Percentiles rank a stretch among this genome's conserved stretches.
Evolutionary conservation across 2,329 filamentous ascomycete species (phyloP).

Genomic region (Diaporthe aspalathi): DNA sequence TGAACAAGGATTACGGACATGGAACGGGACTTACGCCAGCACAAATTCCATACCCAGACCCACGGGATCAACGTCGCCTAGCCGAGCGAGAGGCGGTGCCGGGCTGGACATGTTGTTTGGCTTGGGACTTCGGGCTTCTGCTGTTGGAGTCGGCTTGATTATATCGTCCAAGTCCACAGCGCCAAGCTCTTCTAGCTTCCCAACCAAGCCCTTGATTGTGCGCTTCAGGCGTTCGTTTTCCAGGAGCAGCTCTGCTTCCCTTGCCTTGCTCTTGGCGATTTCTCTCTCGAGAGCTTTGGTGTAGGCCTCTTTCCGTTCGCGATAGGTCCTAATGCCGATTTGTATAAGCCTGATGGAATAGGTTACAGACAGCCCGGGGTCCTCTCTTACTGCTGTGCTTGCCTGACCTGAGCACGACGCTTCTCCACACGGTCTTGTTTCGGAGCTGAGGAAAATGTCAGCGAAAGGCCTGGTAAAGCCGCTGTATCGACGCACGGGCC

Average conservation of each 20-base stretch:
- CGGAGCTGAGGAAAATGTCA: conserved; percentile 38
- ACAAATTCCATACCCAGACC: conserved; percentile 50
- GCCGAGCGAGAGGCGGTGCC: background rate
- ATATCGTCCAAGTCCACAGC: conserved; percentile 32
- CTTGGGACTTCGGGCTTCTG: background rate
- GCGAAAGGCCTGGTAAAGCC: background rate
- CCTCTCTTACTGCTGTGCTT: conserved; percentile 45
- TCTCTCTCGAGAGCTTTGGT: conserved; percentile 46
- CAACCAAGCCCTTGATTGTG: conserved; percentile 39
- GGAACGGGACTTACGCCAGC: conserved; percentile 43
- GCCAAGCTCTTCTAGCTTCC: conserved; percentile 40
- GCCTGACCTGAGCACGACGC: conserved; percentile 45
- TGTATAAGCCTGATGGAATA: background rate
- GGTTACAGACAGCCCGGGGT: background rate
- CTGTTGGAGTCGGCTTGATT: background rate
- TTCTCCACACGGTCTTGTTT: conserved; percentile 45
- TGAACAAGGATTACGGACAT: background rate
- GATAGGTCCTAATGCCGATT: conserved; percentile 43
- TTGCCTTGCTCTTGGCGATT: conserved; percentile 39
- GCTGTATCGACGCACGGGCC: no score
- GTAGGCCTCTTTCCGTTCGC: conserved; percentile 47
- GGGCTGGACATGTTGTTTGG: conserved; percentile 1
- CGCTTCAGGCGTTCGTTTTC: conserved; percentile 40
- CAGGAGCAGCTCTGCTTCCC: conserved; percentile 42
- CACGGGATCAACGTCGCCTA: conserved; percentile 43